Percentiles rank a stretch among this genome's conserved stretches.
Evolutionary conservation across 1,139 yeast genomes (phyloP).

Genomic region (Eremothecium gossypii): DNA sequence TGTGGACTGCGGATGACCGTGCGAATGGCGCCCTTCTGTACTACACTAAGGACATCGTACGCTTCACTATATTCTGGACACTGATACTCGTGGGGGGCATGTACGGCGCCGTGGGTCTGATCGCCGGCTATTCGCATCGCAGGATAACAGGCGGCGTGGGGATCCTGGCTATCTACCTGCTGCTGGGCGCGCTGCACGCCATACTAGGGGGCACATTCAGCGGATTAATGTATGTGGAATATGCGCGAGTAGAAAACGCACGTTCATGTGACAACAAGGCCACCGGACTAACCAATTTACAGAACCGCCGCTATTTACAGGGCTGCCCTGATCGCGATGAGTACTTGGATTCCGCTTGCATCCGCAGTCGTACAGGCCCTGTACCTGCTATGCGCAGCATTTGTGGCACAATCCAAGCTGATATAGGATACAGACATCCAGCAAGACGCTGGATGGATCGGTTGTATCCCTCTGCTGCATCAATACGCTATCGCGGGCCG

Average conservation of each 20-base stretch:
- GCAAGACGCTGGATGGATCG: not conserved
- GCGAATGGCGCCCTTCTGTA: slow-evolving; percentile 56
- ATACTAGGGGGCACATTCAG: slow-evolving; percentile 62
- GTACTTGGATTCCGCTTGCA: slow-evolving; percentile 87
- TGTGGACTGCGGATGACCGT: slow-evolving; percentile 40
- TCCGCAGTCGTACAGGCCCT: slow-evolving; percentile 65
- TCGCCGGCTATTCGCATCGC: slow-evolving; percentile 50
- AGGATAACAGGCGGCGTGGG: slow-evolving; percentile 34
- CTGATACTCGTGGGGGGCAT: slow-evolving; percentile 55
- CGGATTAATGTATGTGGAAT: slow-evolving; percentile 51
- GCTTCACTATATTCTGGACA: slow-evolving; percentile 75
- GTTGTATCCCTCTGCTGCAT: not conserved
- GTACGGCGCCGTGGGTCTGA: slow-evolving; percentile 54
- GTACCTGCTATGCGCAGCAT: slow-evolving; percentile 58
- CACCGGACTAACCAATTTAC: slow-evolving; percentile 3
- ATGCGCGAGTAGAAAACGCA: too few relatives aligned
- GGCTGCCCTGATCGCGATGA: slow-evolving; percentile 74
- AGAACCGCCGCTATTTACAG: slow-evolving; percentile 53
- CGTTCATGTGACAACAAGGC: not conserved
- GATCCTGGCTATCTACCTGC: slow-evolving; percentile 39
- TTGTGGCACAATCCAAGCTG: slow-evolving; percentile 32
- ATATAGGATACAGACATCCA: not conserved
- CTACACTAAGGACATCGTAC: slow-evolving; percentile 69
- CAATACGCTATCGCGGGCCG: too few relatives aligned
- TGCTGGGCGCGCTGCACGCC: slow-evolving; percentile 56